A percentile compares a stretch with the other conserved stretches of the same genome.
Conservation (phyloP, 495 filamentous ascomycete species). For the Penicillium manginii region DNA sequence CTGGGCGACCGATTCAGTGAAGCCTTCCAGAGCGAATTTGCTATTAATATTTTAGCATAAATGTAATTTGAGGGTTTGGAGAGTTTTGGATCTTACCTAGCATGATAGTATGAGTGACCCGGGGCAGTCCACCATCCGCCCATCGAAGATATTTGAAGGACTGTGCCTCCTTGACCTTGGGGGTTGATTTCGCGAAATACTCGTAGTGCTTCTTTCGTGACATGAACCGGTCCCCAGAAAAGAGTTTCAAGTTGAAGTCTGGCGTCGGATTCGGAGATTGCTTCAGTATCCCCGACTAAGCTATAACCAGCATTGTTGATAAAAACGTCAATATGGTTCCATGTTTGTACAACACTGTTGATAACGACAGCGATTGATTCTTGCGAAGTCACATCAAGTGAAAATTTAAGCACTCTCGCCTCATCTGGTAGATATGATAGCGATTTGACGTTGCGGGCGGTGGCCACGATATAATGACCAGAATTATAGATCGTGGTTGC, state of each 20-base stretch:
- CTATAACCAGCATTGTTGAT: slow-evolving; percentile 62
- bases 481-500: slow-evolving; percentile 39
- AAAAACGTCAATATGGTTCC: slow-evolving; percentile 55
- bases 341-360: slow-evolving; percentile 33
- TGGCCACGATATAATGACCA: slow-evolving; percentile 52
- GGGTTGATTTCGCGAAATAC: slow-evolving; percentile 18
- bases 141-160: slow-evolving; percentile 58
- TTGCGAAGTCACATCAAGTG: slow-evolving; percentile 48
- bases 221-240: slow-evolving; percentile 51
- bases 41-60: slow-evolving; percentile 10
- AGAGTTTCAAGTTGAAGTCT: slow-evolving; percentile 51
- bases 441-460: slow-evolving; percentile 39
- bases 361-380: slow-evolving; percentile 47
- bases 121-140: slow-evolving; percentile 53
- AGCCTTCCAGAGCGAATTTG: slow-evolving; percentile 61
- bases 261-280: slow-evolving; percentile 38
- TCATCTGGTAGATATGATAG: slow-evolving; percentile 41
- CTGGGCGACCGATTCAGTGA: slow-evolving; percentile 55
- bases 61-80: background rate
- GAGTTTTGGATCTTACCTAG: slow-evolving; percentile 27
- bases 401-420: slow-evolving; percentile 44
- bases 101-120: slow-evolving; percentile 56
- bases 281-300: slow-evolving; percentile 50
- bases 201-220: slow-evolving; percentile 41
- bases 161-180: slow-evolving; percentile 47